phyloP scores from a whole-genome alignment of 352 stramenopile genomes.

The Phytophthora macrochlamydospora region DNA sequence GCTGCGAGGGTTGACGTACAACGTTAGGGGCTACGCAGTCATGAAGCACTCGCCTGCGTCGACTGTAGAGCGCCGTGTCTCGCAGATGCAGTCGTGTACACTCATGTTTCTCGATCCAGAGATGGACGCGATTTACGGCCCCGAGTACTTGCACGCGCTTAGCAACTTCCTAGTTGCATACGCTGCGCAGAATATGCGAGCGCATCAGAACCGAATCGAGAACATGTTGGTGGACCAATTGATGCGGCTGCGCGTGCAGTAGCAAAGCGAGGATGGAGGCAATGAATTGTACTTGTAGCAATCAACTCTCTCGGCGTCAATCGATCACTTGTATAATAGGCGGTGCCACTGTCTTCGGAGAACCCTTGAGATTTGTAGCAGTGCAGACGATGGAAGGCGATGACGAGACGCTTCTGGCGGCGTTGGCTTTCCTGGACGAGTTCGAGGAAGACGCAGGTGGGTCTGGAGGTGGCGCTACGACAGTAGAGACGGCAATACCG shows the following conservation, averaged over 20 bases:
- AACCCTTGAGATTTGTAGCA: too few relatives aligned
- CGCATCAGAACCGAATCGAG: slow-evolving; percentile 39
- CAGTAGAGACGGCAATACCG: neutral
- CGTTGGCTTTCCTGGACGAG: slow-evolving; percentile 1
- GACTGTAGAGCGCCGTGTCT: slow-evolving; percentile 3
- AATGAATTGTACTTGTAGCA: too few relatives aligned
- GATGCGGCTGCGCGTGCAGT: neutral
- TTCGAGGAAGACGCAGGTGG: neutral
- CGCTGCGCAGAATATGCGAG: slow-evolving; percentile 23
- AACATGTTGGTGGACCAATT: slow-evolving; percentile 23
- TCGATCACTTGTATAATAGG: too few relatives aligned
- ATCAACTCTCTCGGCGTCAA: too few relatives aligned
- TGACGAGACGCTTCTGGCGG: neutral
- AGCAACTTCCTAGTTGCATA: slow-evolving; percentile 38
- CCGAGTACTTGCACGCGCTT: slow-evolving; percentile 25
- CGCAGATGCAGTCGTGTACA: slow-evolving; percentile 25
- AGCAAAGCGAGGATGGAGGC: too few relatives aligned
- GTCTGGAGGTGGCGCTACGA: too few relatives aligned
- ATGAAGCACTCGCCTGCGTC: slow-evolving; percentile 23
- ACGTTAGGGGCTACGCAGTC: slow-evolving; percentile 23
- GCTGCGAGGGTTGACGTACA: slow-evolving; percentile 15
- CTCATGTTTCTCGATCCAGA: slow-evolving; percentile 23
- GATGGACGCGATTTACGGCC: slow-evolving; percentile 12
- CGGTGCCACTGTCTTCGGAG: too few relatives aligned
- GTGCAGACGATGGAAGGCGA: too few relatives aligned